Evolutionary conservation across 257 asterid species (phyloP).

Genomic region (Handroanthus guayacan): DNA sequence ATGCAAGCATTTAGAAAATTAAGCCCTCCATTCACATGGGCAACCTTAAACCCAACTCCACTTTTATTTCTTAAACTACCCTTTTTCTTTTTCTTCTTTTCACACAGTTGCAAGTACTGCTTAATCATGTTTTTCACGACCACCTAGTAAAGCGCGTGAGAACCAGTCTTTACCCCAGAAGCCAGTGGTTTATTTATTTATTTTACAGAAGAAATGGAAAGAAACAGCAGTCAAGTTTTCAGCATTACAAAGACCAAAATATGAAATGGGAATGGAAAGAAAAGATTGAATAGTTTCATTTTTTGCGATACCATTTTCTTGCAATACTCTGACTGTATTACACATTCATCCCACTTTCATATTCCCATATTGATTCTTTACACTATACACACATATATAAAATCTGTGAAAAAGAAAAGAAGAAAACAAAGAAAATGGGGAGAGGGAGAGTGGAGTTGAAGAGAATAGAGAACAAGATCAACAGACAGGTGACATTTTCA

Average conservation of each 20-base stretch:
- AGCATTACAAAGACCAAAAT: conserved; percentile 18
- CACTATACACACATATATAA: conserved; percentile 15
- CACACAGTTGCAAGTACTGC: conserved; percentile 14
- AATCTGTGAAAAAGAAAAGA: not conserved
- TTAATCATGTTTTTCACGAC: conserved; percentile 26
- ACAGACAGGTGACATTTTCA: conserved; percentile 94
- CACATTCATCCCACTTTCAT: conserved; percentile 26
- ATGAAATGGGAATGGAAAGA: conserved; percentile 32
- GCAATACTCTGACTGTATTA: conserved; percentile 34
- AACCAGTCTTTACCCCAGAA: conserved; percentile 44
- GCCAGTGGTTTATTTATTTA: conserved; percentile 25
- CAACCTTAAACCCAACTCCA: conserved; percentile 15
- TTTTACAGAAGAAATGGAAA: conserved; percentile 37
- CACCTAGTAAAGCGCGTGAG: conserved; percentile 40
- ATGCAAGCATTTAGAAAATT: conserved; percentile 31
- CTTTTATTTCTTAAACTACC: conserved; percentile 27
- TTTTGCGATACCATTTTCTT: conserved; percentile 48
- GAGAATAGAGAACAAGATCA: conserved; percentile 95
- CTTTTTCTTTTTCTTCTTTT: conserved; percentile 19
- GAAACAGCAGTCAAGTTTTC: conserved; percentile 24
- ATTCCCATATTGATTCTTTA: conserved; percentile 7
- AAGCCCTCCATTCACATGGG: conserved; percentile 32
- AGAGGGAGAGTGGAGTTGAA: conserved; percentile 96
- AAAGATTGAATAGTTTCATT: conserved; percentile 34
- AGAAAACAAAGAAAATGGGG: conserved; percentile 57